Evolutionary conservation across 805 yeast species (phyloP), one percentile per base, ranked within the genome.

Genomic region (Kodamaea fukazawae): DNA sequence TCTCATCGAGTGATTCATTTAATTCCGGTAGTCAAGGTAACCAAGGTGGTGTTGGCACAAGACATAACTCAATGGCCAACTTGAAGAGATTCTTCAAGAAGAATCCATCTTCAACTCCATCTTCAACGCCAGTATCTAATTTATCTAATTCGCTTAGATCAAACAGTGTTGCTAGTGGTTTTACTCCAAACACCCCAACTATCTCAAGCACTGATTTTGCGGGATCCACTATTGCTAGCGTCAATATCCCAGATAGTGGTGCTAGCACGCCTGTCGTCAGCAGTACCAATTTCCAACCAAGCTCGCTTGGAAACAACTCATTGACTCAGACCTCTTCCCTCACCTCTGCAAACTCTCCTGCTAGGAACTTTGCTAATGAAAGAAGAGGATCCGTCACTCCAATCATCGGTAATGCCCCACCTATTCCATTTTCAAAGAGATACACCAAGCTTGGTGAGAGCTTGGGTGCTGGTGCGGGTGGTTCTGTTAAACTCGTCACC

Each of bases 391-490:
- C 70, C 3, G 70, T 64, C 22, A 60, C 60, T 45, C 55, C 57
- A 3, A 34, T 60, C 5, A 44, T 61, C 16, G 54, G 38, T 32
- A 47, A 40, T 12, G 46, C 44, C 28, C 59, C 47, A 36, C 57
- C 61, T 28, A 57, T 57, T 51, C 89, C 90, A 1, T 81, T 83
- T 49, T 78, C 84, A 29, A 87, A 83, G 54, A 70, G 89, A 49
- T 89, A 88, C 60, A 78, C 83, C 37, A 85, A 82, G 57, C 81
- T 84, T 40, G 96, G 96, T 38, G 91, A 88, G 46, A 85, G 78
- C 43, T 71, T 90, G 34, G 97, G 96, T 40, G 93, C 93, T 14
- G 97, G 97, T 39, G 96, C 96, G 2, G 97, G 97, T 36, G 97
- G 97, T 3, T 76, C 83, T 11, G 97, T 90, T 25, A 79, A 81